These are phyloP conservation scores for Hysterangium stoloniferum DNA, from an alignment of 768 basidiomycete genomes.

Conservation along the genomic window DNA sequence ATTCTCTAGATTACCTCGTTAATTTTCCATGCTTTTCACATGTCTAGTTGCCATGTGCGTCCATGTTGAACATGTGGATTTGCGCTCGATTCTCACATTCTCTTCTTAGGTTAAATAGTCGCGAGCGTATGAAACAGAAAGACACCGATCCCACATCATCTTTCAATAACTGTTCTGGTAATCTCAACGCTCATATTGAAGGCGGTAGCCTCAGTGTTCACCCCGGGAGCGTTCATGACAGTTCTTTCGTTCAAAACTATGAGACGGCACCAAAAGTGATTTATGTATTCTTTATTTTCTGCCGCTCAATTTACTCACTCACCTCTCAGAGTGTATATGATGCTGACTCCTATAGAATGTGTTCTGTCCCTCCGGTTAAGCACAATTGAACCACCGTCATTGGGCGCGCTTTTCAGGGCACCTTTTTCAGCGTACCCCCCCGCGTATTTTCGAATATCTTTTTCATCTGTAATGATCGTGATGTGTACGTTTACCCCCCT, in stretches of 20 bases:
- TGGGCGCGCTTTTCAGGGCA: too few relatives aligned
- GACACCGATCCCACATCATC: background rate
- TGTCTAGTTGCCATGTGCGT: background rate
- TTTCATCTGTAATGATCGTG: too few relatives aligned
- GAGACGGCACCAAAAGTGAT: background rate
- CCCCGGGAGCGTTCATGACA: too few relatives aligned
- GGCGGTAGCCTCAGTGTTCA: background rate
- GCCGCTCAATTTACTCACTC: too few relatives aligned
- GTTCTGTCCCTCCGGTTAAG: too few relatives aligned
- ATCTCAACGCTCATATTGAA: background rate
- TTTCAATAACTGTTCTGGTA: background rate
- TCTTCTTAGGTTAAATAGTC: constrained; percentile 5
- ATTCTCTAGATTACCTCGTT: background rate
- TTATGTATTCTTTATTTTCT: too few relatives aligned
- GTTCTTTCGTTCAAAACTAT: background rate
- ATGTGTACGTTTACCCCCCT: too few relatives aligned
- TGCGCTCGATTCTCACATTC: background rate
- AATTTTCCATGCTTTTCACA: background rate
- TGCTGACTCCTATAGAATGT: too few relatives aligned
- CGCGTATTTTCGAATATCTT: too few relatives aligned
- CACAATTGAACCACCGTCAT: too few relatives aligned
- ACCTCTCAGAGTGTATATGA: too few relatives aligned
- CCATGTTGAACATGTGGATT: background rate
- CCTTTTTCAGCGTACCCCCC: too few relatives aligned
- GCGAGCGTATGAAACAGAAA: background rate